Base-by-base conservation (phyloP, 176 grass and related monocot genomes). In the Eleusine indica region DNA sequence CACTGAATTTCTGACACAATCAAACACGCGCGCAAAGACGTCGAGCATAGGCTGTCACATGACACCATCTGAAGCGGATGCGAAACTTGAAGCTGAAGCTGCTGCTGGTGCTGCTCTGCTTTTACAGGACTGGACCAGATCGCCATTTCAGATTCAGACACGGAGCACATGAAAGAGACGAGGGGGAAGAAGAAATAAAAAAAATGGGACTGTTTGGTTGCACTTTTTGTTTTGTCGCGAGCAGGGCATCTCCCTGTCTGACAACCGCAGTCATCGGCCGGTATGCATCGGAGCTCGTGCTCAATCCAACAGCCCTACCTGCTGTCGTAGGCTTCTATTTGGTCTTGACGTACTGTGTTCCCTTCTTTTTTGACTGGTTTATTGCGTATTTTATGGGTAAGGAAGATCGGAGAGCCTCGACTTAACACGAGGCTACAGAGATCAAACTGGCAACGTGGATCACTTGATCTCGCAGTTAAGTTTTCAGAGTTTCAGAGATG, bases 71-170 rank as follows among this genome's bases (percentile, higher is more conserved):
- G 88, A 90, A 39, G 40, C 60, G 41, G 53, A 62, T 58, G 57
- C 83, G 16, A 71, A 91, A 60, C 89, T 84, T 91, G 80, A 87
- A 87, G 89, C 76, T 87, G 80, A 91, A 91, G 89, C 80, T 80
- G 82, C 66, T 18, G 53, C 53, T 57, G 15, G 62, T 51, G 66
- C 76, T 43, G 40, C 74, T 64, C 25, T 30, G 25, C 25, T 64
- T 70, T 54, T 74, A 76, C 88, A 64, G 29, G 40, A 70, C 76
- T 72, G 62, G 83, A 79, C 69, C 58, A 71, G 79, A 82, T 75
- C 42, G 8, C 81, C 81, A 16, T 16, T 72, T 70, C 74, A 73
- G 84, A 82, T 83, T 87, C 80, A 75, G 84, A 69, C 61, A 79
- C 48, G n/a, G 79, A 65, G 71, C 85, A 69, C 85, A 81, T 66